phyloP scores from a whole-genome alignment of 2,329 filamentous ascomycete genomes.

The Aspergillus thermomutatus region DNA sequence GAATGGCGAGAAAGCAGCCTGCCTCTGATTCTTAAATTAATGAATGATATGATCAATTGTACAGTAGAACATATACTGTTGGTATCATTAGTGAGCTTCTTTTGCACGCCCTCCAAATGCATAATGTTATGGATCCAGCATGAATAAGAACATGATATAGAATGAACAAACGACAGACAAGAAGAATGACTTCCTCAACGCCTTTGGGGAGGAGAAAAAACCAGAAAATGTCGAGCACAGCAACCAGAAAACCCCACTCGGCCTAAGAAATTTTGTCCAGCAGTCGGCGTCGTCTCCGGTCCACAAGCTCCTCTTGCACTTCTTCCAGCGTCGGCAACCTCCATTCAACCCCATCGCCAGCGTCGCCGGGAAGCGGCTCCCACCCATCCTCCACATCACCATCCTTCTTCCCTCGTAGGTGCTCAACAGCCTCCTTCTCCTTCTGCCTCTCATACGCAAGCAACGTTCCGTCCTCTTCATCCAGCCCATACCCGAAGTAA shows the following conservation, averaged over 20 bases:
- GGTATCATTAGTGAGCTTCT: slow-evolving; percentile 17
- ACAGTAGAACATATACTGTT: slow-evolving; percentile 19
- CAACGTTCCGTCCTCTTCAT: slow-evolving; percentile 82
- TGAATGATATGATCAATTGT: slow-evolving; percentile 19
- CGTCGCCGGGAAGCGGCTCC: slow-evolving; percentile 83
- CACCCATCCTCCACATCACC: slow-evolving; percentile 65
- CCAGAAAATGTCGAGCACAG: slow-evolving; percentile 12
- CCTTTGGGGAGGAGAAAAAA: slow-evolving; percentile 8
- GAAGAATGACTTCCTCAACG: slow-evolving; percentile 22
- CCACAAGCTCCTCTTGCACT: slow-evolving; percentile 90
- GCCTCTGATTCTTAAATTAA: slow-evolving; percentile 17
- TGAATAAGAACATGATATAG: slow-evolving; percentile 6
- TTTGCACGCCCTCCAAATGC: slow-evolving; percentile 10
- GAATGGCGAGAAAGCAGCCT: slow-evolving; percentile 26
- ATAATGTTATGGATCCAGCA: slow-evolving; percentile 10
- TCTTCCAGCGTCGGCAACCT: slow-evolving; percentile 80
- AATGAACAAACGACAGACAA: slow-evolving; percentile 6
- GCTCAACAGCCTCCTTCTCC: slow-evolving; percentile 75
- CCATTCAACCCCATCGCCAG: slow-evolving; percentile 79
- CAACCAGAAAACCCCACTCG: slow-evolving; percentile 4
- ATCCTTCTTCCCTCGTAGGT: slow-evolving; percentile 59
- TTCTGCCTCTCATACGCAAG: slow-evolving; percentile 77
- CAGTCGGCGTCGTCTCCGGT: slow-evolving; percentile 76
- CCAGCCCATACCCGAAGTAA: slow-evolving; percentile 92
- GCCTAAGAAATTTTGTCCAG: slow-evolving; percentile 69